Evolutionary conservation across 2,329 filamentous ascomycete species (phyloP).

Genomic region (Fusarium albidum): DNA sequence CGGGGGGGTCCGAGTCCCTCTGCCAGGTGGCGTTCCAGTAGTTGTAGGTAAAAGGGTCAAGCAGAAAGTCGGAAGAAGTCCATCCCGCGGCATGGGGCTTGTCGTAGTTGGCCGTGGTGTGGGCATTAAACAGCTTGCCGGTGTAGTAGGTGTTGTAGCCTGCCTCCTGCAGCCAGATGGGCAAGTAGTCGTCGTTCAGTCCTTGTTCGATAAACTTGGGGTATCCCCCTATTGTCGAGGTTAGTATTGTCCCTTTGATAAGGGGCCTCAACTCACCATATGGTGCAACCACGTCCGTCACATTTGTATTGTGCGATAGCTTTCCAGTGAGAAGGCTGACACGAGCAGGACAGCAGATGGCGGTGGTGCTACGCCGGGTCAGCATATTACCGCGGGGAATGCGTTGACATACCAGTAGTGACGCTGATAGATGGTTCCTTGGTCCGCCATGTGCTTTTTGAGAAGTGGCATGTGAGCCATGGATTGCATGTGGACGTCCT

Average conservation of each 20-base stretch:
- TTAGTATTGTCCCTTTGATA: too few relatives aligned
- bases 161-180: slow-evolving; percentile 71
- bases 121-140: slow-evolving; percentile 75
- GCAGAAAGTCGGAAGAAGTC: not conserved
- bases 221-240: slow-evolving; percentile 62
- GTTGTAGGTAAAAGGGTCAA: slow-evolving; percentile 8
- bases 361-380: too few relatives aligned
- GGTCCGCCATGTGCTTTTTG: slow-evolving; percentile 60
- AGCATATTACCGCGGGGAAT: too few relatives aligned
- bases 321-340: slow-evolving; percentile 71
- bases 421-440: slow-evolving; percentile 65
- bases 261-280: too few relatives aligned
- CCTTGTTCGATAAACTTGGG: slow-evolving; percentile 68
- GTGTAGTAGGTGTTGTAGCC: slow-evolving; percentile 77
- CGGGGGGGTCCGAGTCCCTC: not conserved
- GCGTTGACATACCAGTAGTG: too few relatives aligned
- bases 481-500: slow-evolving; percentile 68
- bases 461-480: slow-evolving; percentile 65
- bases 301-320: slow-evolving; percentile 73
- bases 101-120: slow-evolving; percentile 67
- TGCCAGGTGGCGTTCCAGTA: slow-evolving; percentile 5
- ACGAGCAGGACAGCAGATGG: slow-evolving; percentile 70
- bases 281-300: too few relatives aligned
- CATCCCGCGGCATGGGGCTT: slow-evolving; percentile 47
- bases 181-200: slow-evolving; percentile 67